Base-by-base conservation (phyloP, 352 stramenopile genomes). In the Globisporangium orthogonon region DNA sequence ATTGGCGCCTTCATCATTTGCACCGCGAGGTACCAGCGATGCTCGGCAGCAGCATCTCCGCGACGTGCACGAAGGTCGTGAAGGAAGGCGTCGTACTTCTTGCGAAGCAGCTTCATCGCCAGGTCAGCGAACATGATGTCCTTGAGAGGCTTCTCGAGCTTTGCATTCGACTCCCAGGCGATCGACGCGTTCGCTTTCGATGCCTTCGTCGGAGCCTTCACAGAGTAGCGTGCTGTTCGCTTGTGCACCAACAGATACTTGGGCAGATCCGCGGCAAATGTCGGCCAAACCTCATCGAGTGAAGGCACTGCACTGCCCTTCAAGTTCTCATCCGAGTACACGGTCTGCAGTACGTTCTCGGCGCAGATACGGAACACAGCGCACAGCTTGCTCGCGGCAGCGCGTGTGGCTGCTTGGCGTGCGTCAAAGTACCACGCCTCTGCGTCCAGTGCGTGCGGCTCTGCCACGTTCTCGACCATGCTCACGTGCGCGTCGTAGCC, bases 241-340 rank as follows among this genome's bases (percentile, higher is more conserved):
- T 82, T 80, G 62, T 86, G 70, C 33, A 86, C 60, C 40, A 89
- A 58, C 31, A 89, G 29, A 33, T 78, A 71, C 67, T 86, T 89
- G 0, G 72, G 70, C 39, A 86, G 44, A 29, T 79, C 74, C 4
- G 71, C 55, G 1, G n/a, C 43, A 45, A 69, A 76, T 18, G 61
- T 67, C 4, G 76, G 73, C 78, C 78, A 89, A 23, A 87, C 40
- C 15, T 83, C 64, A n/a, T 65, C 47, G 17, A 81, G 46, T 7
- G 58, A 64, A 3, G 58, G 67, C 7, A 60, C 10, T 6, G 37
- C 13, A n/a, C 10, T 4, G 3, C 3, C 17, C 10, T 15, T 41
- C 14, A 43, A 30, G 13, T 55, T 50, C 6, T 46, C 54, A 3
- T 48, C 29, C 7, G 61, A 41, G 14, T 51, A 54, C 5, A 78